A percentile compares a stretch with the other conserved stretches of the same genome.
These are phyloP conservation scores for Haplosporangium sp. DNA, from an alignment of 371 early-diverging fungal species.

Conservation along the genomic window DNA sequence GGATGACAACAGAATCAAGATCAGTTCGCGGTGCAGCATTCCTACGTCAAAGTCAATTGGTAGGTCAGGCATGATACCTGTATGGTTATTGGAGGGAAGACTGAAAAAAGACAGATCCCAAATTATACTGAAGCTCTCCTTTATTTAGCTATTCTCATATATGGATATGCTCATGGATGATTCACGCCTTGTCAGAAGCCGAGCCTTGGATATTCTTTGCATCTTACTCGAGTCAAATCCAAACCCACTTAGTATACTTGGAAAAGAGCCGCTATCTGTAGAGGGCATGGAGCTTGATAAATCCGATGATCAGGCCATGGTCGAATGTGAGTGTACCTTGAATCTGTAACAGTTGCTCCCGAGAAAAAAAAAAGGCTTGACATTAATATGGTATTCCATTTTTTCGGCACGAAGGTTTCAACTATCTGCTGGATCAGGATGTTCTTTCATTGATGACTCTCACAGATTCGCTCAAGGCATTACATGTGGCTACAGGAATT, in stretches of 20 bases:
- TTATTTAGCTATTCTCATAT: conserved; percentile 34
- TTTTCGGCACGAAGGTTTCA: conserved; percentile 25
- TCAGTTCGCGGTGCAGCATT: conserved; percentile 43
- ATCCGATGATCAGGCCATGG: conserved; percentile 32
- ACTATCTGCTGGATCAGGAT: conserved; percentile 31
- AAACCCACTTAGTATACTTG: conserved; percentile 49
- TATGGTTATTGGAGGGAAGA: no score
- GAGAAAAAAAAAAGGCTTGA: no score
- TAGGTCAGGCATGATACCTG: background rate
- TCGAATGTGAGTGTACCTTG: conserved; percentile 27
- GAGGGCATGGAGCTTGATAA: conserved; percentile 32
- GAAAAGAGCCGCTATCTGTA: conserved; percentile 14
- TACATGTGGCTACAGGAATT: conserved; percentile 51
- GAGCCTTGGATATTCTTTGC: conserved; percentile 53
- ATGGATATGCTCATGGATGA: conserved; percentile 56
- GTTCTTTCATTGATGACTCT: conserved; percentile 26
- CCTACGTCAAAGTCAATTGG: conserved; percentile 49
- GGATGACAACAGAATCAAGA: conserved; percentile 43
- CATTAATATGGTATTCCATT: background rate
- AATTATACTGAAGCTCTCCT: background rate
- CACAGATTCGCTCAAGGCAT: conserved; percentile 42
- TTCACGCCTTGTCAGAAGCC: conserved; percentile 55
- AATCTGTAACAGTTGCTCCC: no score
- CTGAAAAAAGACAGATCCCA: no score
- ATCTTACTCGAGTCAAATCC: conserved; percentile 43